Evolutionary conservation across 2,329 filamentous ascomycete genomes (phyloP), one percentile per base, ranked within the genome.

Genomic region (Fusarium staphyleae): DNA sequence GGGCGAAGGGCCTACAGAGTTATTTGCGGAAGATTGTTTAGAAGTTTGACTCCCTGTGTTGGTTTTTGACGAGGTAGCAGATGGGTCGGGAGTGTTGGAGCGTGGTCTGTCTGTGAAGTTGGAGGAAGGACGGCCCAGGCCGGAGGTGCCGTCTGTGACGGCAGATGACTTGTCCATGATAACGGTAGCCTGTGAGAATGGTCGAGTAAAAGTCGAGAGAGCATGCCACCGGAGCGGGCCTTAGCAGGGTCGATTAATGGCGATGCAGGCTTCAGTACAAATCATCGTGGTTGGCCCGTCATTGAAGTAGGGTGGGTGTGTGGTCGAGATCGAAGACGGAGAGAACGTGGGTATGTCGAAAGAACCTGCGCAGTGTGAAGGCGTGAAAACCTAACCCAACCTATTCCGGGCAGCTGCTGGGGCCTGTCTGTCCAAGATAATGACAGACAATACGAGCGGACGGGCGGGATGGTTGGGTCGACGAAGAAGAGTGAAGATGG

Each of bases 201-300:
- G 63, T 67, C 63, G 58, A 65, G 56, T 63, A 65, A 62, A 57
- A 58, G 65, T 63, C 56, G 57, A 66, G 58, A 50, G 67, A 72
- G 68, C 70, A 72, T 70, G 66, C 67, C 70, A 70, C 57, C 65
- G 62, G 60, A 62, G 63, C 64, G 59, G 59, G 65, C 58, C 65
- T 71, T 65, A 62, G 62, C 66, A 66, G 56, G 63, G 64, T 64
- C 61, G 62, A 61, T 65, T 58, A 61, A 60, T 66, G 65, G 55
- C 53, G 60, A 64, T 62, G 63, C 44, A 58, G 58, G 53, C 65
- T 57, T 63, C 63, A 55, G 55, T 53, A 59, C 60, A 52, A 66
- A 61, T 73, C 73, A 75, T 75, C 45, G 69, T 73, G 68, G 68
- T 69, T 69, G 67, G 66, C 56, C 68, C 60, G 66, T 69, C 69